phyloP scores from a whole-genome alignment of 176 grass and related monocot species.

The Rhynchospora pubera region DNA sequence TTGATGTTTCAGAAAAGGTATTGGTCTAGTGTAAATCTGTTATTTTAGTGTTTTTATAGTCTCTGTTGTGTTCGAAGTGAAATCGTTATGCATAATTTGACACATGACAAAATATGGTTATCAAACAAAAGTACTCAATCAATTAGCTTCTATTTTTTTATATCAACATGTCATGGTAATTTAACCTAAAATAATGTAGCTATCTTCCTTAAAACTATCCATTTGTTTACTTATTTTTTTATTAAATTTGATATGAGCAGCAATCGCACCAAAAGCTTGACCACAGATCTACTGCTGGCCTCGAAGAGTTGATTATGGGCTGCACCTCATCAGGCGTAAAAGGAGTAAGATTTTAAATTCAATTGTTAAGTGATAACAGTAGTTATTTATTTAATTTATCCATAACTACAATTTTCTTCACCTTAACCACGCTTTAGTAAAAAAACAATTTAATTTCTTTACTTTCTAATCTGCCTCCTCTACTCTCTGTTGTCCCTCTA shows the following conservation, averaged over 20 bases:
- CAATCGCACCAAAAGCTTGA: slow-evolving; percentile 73
- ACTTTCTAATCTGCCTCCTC: slow-evolving; percentile 17
- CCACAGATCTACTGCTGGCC: slow-evolving; percentile 62
- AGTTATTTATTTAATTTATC: background rate
- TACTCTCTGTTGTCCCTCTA: slow-evolving; percentile 7
- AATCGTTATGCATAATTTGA: too few relatives aligned
- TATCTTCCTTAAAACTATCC: background rate
- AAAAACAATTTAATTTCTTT: slow-evolving; percentile 15
- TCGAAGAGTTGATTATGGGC: slow-evolving; percentile 91
- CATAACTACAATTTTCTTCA: background rate
- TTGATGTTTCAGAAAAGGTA: too few relatives aligned
- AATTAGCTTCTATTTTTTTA: too few relatives aligned
- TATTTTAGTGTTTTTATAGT: too few relatives aligned
- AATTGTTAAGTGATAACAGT: background rate
- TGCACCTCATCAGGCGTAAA: slow-evolving; percentile 73
- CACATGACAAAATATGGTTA: too few relatives aligned
- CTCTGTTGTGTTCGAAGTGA: too few relatives aligned
- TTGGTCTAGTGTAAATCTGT: too few relatives aligned
- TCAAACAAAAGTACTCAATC: too few relatives aligned
- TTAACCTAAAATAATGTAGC: too few relatives aligned
- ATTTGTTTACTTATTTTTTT: background rate
- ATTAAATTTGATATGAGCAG: slow-evolving; percentile 13
- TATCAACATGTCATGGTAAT: too few relatives aligned
- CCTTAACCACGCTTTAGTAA: background rate
- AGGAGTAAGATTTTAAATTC: slow-evolving; percentile 67